A percentile compares a stretch with the other conserved stretches of the same genome.
phyloP scores from a whole-genome alignment of 2,329 filamentous ascomycete species.

The Septoria linicola region DNA sequence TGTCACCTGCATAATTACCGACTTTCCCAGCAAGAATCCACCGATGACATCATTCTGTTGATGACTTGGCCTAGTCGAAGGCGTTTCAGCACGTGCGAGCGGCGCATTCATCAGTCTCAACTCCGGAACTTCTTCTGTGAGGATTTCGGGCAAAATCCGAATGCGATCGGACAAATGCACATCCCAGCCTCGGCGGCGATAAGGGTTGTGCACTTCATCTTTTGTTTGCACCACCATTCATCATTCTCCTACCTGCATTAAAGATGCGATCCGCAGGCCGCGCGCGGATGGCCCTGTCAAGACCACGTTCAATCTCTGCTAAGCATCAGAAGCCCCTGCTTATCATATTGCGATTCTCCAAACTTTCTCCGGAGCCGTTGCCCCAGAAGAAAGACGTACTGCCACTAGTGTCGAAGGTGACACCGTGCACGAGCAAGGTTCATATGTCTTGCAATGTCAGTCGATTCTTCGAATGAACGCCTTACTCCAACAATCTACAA shows the following conservation, averaged over 20 bases:
- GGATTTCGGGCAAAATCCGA: neutral
- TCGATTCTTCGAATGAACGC: conserved; percentile 2
- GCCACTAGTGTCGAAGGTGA: neutral
- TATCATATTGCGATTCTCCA: neutral
- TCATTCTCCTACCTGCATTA: too few species aligned
- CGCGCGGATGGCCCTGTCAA: too few species aligned
- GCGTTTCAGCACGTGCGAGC: conserved; percentile 1
- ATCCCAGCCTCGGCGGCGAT: neutral
- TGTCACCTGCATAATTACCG: too few species aligned
- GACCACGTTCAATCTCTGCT: neutral
- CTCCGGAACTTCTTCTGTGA: conserved; percentile 1
- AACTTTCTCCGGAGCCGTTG: conserved; percentile 11
- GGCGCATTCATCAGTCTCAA: neutral
- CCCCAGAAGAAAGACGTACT: neutral
- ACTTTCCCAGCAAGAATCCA: too few species aligned
- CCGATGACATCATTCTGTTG: neutral
- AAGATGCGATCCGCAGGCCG: too few species aligned
- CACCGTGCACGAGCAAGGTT: conserved; percentile 1
- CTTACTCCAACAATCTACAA: neutral
- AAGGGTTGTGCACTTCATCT: neutral
- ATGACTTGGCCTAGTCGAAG: neutral
- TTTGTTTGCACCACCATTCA: neutral
- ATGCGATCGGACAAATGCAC: neutral
- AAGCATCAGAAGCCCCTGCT: neutral
- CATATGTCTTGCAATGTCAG: conserved; percentile 1